These are phyloP conservation scores for Termitomyces sp. DNA, from an alignment of 768 basidiomycete genomes.

Conservation along the genomic window DNA sequence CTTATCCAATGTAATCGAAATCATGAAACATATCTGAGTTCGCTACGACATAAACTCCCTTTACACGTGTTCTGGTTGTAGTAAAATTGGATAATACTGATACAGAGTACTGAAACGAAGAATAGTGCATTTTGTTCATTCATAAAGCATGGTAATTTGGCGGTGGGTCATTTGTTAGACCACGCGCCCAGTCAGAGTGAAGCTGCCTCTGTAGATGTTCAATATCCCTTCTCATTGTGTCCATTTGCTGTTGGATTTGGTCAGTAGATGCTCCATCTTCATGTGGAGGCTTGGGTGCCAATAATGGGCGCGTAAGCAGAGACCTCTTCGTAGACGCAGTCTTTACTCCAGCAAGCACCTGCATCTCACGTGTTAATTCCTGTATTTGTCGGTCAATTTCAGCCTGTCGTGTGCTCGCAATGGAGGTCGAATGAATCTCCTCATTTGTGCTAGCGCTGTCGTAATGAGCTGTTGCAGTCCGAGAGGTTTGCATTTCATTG, in stretches of 20 bases:
- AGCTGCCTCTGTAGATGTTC: constrained; percentile 7
- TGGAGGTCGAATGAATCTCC: not conserved
- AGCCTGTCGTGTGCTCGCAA: constrained; percentile 1
- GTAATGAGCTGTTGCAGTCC: not conserved
- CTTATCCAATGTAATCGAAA: too few species aligned
- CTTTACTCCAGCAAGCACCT: not conserved
- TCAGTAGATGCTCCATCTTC: not conserved
- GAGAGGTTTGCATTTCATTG: not conserved
- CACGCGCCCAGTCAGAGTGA: constrained; percentile 9
- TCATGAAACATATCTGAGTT: too few species aligned
- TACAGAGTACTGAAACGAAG: too few species aligned
- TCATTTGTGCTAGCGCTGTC: not conserved
- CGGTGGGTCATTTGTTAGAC: constrained; percentile 13
- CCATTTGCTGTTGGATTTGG: constrained; percentile 7
- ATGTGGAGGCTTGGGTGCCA: not conserved
- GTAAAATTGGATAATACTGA: too few species aligned
- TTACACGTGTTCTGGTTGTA: too few species aligned
- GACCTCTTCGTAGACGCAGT: not conserved
- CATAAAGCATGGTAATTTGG: constrained; percentile 6
- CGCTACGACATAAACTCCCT: too few species aligned
- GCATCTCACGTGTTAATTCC: constrained; percentile 4
- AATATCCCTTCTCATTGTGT: constrained; percentile 9
- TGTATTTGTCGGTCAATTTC: constrained; percentile 4
- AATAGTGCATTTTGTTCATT: not conserved
- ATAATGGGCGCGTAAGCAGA: not conserved